Base-by-base conservation (phyloP, 257 asterid species). In the Jaltomata sinuosa region DNA sequence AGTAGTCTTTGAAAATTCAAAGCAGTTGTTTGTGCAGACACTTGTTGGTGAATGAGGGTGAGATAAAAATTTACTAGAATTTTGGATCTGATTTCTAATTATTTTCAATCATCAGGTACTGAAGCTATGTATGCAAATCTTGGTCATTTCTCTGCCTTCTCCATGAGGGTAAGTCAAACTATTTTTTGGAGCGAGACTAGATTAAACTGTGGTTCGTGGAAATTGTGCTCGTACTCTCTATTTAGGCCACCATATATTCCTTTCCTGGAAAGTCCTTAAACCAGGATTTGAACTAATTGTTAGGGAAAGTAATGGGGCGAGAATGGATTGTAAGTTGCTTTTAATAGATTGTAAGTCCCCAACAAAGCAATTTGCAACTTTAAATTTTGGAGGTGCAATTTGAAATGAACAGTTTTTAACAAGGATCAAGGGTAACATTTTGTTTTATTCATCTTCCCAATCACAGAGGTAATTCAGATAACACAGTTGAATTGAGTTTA, bases 141-240 rank as follows among this genome's bases (percentile, higher is more conserved):
- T 31, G 84, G 84, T 12, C 84, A 82, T 82, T 82, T 82, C 59
- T 82, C 84, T 52, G 77, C 79, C 42, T 64, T 45, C 64, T 82
- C 84, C 8, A 69, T 82, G 79, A 82, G 57, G 78, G 84, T 81
- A 81, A 81, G 62, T 49, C 19, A 49, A 49, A 77, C 45, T 49
- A 54, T 49, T 29, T 49, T 6, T 32, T 47, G 81, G 27, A 47
- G 42, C 0, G 25, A 15, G 61, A 76, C 16, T 76, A 76, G 5
- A 76, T 76, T 76, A 27, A 76, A 29, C 40, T 47, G 61, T 16
- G 2, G 22, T 15, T 9, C 42, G 5, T 47, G 61, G 34, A 47
- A 47, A 49, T 76, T 76, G 21, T 76, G 61, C 81, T 47, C 11
- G 12, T 47, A 27, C 61, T 76, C 9, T 67, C 76, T 67, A 67